A percentile compares a stretch with the other conserved stretches of the same genome.
Conservation (phyloP, 164 flowering plant genomes). For the Piper longum region DNA sequence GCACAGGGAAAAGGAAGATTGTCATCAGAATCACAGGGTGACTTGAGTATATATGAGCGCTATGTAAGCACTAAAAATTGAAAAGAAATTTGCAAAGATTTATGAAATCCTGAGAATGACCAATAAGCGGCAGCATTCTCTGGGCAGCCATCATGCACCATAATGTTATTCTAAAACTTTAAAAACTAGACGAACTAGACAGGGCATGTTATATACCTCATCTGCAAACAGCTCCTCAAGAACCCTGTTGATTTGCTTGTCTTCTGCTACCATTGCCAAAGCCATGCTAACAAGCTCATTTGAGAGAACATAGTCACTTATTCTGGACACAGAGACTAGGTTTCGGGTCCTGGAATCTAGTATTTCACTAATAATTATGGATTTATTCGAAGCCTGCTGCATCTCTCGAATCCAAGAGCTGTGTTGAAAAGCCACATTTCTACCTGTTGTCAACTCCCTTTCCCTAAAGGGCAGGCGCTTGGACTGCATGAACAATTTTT, state of each 20-base stretch:
- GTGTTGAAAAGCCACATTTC: slow-evolving; percentile 61
- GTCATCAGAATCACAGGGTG: too few relatives aligned
- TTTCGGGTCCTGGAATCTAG: slow-evolving; percentile 89
- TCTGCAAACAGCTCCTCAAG: slow-evolving; percentile 92
- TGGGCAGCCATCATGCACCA: background rate
- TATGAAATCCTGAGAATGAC: too few relatives aligned
- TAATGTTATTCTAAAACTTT: too few relatives aligned
- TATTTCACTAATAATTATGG: slow-evolving; percentile 86
- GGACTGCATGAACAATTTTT: slow-evolving; percentile 33
- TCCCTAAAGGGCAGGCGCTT: slow-evolving; percentile 67
- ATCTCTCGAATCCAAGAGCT: slow-evolving; percentile 93
- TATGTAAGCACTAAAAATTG: too few relatives aligned
- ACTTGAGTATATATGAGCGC: too few relatives aligned
- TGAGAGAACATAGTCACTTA: slow-evolving; percentile 89
- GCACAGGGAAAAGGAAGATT: too few relatives aligned
- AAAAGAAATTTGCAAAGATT: too few relatives aligned
- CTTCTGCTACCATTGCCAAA: slow-evolving; percentile 91
- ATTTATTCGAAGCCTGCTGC: slow-evolving; percentile 86
- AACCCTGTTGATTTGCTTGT: slow-evolving; percentile 89
- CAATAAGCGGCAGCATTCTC: background rate
- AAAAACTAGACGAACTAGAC: background rate
- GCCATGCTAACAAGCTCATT: slow-evolving; percentile 97
- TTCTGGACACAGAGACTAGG: slow-evolving; percentile 80
- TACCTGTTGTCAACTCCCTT: slow-evolving; percentile 29
- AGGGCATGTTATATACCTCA: slow-evolving; percentile 33